Evolutionary conservation across 202 grass and related monocot species (phyloP).

Genomic region (Brachypodium distachyon): DNA sequence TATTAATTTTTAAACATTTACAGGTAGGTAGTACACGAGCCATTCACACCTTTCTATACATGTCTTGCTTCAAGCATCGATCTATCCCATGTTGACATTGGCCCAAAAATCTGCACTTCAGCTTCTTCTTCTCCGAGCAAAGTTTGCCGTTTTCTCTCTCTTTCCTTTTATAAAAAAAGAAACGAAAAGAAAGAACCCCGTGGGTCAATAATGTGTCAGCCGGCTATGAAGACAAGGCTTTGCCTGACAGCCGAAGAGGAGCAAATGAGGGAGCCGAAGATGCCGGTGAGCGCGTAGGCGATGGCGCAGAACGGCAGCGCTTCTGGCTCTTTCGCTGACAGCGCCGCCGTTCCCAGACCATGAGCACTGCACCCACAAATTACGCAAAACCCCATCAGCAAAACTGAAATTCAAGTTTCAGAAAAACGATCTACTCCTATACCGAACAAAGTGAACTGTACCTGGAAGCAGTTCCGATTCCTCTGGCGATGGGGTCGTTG

Average conservation of each 20-base stretch:
- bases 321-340: conserved; percentile 89
- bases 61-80: neutral
- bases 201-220: neutral
- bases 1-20: neutral
- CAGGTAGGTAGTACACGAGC: neutral
- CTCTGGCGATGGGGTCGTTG: conserved; percentile 80
- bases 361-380: conserved; percentile 51
- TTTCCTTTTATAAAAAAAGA: neutral
- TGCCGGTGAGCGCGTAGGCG: conserved; percentile 75
- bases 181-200: neutral
- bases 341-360: conserved; percentile 78
- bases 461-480: conserved; percentile 92
- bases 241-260: conserved; percentile 71
- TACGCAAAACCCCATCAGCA: neutral
- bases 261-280: conserved; percentile 72
- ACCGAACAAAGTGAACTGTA: no score
- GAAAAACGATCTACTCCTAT: no score
- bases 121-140: neutral
- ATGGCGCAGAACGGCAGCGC: conserved; percentile 93
- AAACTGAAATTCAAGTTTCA: no score
- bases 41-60: neutral
- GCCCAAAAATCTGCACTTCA: neutral
- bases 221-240: conserved; percentile 67
- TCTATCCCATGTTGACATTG: neutral
- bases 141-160: neutral